A percentile compares a stretch with the other conserved stretches of the same genome.
Evolutionary conservation across 208 protist genomes (phyloP).

Genomic region (Vickermania spadyakhi): DNA sequence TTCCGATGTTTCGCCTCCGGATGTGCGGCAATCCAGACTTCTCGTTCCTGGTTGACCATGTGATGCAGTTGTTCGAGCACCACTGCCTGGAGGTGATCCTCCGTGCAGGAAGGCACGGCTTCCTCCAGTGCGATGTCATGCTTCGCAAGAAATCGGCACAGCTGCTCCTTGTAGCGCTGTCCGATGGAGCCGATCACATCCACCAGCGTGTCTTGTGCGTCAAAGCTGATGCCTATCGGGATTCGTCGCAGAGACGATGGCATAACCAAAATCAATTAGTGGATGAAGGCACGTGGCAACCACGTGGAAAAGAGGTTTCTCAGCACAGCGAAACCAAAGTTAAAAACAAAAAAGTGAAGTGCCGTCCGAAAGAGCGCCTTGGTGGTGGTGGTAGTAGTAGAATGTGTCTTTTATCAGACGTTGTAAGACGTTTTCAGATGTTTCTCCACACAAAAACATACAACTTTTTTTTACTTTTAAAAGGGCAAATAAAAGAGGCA

Average conservation of each 20-base stretch:
- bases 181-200: constrained; percentile 29
- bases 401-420: too few relatives aligned
- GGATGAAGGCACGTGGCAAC: too few relatives aligned
- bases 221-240: constrained; percentile 48
- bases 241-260: constrained; percentile 1
- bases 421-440: too few relatives aligned
- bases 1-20: constrained; percentile 10
- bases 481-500: too few relatives aligned
- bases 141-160: constrained; percentile 23
- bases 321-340: too few relatives aligned
- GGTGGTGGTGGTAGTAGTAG: too few relatives aligned
- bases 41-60: constrained; percentile 9
- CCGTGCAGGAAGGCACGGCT: background rate
- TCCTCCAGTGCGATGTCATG: constrained; percentile 12
- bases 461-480: too few relatives aligned
- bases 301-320: too few relatives aligned
- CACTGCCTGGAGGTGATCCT: constrained; percentile 7
- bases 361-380: too few relatives aligned
- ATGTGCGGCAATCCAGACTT: constrained; percentile 4
- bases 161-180: constrained; percentile 39
- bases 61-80: constrained; percentile 1
- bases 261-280: too few relatives aligned
- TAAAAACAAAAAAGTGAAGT: too few relatives aligned
- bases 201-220: constrained; percentile 52
- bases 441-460: too few relatives aligned